Conservation (phyloP, 495 filamentous ascomycete species). For the Lasiosphaeris hirsuta region DNA sequence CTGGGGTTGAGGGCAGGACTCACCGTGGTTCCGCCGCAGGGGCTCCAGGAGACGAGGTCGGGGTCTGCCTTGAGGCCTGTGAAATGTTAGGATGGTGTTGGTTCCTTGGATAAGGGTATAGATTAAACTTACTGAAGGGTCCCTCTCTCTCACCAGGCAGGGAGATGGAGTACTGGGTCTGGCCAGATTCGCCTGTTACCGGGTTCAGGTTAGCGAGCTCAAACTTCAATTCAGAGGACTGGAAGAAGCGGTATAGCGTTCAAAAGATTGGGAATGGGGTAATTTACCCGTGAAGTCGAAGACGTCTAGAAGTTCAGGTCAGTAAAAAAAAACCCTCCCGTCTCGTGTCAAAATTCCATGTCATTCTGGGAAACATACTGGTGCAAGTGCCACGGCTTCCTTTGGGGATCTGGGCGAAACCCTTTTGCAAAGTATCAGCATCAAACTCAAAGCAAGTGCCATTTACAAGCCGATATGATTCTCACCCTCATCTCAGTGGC, state of each 20-base stretch:
- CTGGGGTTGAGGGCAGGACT: too few relatives aligned
- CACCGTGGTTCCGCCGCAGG: conserved; percentile 1
- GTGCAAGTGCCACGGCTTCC: background rate
- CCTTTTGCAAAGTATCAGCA: background rate
- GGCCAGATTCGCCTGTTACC: background rate
- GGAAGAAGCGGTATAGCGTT: too few relatives aligned
- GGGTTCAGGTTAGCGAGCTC: too few relatives aligned
- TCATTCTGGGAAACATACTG: background rate
- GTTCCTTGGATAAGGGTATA: background rate
- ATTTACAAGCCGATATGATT: too few relatives aligned
- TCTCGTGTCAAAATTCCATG: background rate
- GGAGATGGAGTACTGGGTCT: background rate
- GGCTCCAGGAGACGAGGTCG: conserved; percentile 2
- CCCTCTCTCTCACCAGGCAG: background rate
- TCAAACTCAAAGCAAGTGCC: too few relatives aligned
- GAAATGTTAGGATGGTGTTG: background rate
- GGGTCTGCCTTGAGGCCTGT: background rate
- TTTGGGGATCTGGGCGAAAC: conserved; percentile 1
- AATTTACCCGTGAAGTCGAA: too few relatives aligned
- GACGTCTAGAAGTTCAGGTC: too few relatives aligned
- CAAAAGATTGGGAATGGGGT: too few relatives aligned
- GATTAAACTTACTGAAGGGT: background rate
- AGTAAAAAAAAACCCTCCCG: too few relatives aligned
- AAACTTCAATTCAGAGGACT: too few relatives aligned
- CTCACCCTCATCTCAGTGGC: background rate